phyloP scores from a whole-genome alignment of 305 asterid species.

The Fraxinus ornus region DNA sequence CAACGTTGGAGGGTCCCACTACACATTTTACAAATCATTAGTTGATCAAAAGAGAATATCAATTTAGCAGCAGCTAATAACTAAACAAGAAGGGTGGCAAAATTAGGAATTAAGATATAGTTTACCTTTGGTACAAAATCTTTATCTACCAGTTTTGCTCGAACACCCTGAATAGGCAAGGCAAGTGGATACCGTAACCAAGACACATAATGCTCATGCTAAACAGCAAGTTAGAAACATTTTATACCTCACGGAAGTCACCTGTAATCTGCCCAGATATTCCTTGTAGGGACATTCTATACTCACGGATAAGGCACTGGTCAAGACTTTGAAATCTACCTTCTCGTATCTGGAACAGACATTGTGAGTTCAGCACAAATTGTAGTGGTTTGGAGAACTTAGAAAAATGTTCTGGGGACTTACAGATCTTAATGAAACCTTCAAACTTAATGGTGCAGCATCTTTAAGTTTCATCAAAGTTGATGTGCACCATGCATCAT shows the following conservation, averaged over 20 bases:
- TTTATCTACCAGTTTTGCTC: slow-evolving; percentile 67
- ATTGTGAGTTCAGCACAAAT: slow-evolving; percentile 20
- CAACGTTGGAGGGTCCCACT: slow-evolving; percentile 96
- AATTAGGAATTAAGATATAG: background rate
- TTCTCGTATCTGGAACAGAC: slow-evolving; percentile 68
- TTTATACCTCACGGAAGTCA: slow-evolving; percentile 74
- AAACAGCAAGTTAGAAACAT: background rate
- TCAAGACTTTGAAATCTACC: slow-evolving; percentile 87
- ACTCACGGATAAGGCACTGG: slow-evolving; percentile 84
- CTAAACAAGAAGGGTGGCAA: background rate
- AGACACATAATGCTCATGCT: background rate
- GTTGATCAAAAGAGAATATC: background rate
- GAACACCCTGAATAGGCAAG: slow-evolving; percentile 17
- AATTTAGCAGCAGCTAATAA: background rate
- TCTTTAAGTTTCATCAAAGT: slow-evolving; percentile 68
- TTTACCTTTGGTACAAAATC: slow-evolving; percentile 84
- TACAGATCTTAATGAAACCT: slow-evolving; percentile 89
- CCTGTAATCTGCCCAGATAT: slow-evolving; percentile 53
- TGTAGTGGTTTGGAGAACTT: background rate
- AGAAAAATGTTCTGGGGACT: slow-evolving; percentile 31
- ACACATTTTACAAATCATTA: slow-evolving; percentile 29
- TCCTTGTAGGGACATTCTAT: slow-evolving; percentile 49
- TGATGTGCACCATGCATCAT: slow-evolving; percentile 62
- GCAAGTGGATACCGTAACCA: slow-evolving; percentile 13
- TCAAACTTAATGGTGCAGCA: slow-evolving; percentile 85